Evolutionary conservation across 2,329 filamentous ascomycete genomes (phyloP).

Genomic region (Phoma sp.): DNA sequence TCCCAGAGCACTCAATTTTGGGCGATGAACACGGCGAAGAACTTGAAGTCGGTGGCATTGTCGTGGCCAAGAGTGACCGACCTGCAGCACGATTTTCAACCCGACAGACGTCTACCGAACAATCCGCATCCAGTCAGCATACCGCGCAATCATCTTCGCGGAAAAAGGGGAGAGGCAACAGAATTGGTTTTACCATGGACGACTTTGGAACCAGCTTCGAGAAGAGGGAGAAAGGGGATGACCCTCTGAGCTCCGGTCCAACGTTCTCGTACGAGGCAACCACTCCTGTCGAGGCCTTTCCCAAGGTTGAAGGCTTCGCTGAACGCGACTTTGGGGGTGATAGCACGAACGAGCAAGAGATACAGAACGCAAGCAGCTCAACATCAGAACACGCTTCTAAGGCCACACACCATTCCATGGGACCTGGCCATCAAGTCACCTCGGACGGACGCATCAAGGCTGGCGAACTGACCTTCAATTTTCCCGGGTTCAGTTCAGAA

Average conservation of each 20-base stretch:
- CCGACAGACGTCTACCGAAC: conserved; percentile 2
- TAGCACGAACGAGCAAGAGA: conserved; percentile 12
- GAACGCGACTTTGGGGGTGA: conserved; percentile 12
- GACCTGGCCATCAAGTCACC: conserved; percentile 12
- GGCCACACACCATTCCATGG: conserved; percentile 10
- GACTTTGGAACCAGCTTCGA: conserved; percentile 25
- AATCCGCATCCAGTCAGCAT: conserved; percentile 5
- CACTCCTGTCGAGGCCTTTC: conserved; percentile 9
- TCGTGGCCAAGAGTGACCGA: conserved; percentile 16
- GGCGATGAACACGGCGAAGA: conserved; percentile 18
- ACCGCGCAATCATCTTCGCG: conserved; percentile 5
- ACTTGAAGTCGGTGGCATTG: conserved; percentile 15
- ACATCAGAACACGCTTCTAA: not conserved
- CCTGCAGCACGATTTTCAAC: conserved; percentile 12
- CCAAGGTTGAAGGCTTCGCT: conserved; percentile 9
- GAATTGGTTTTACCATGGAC: conserved; percentile 27
- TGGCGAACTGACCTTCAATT: conserved; percentile 15
- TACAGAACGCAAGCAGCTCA: not conserved
- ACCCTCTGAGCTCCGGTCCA: conserved; percentile 2
- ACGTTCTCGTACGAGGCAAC: conserved; percentile 10
- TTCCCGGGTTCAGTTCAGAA: conserved; percentile 12
- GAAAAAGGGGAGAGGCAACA: conserved; percentile 23
- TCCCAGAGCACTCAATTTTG: conserved; percentile 48
- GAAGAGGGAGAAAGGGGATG: conserved; percentile 9
- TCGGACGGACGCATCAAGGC: conserved; percentile 18